Base-by-base conservation (phyloP, 148 eudicot species). In the Arctostaphylos glauca region DNA sequence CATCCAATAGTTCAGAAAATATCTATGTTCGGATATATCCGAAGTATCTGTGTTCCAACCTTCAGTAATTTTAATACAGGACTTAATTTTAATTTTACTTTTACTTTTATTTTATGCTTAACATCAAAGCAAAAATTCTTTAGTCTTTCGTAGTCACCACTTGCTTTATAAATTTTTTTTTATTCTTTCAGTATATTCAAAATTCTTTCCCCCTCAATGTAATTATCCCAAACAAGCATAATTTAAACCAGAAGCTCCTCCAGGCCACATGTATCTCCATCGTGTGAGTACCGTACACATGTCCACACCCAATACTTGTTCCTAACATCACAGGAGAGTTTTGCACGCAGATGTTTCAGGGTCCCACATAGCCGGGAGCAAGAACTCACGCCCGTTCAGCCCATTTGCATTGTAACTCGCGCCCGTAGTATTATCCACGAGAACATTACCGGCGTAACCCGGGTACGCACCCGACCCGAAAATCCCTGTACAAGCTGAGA, bases 311-410 rank as follows among this genome's bases (percentile, higher is more conserved):
- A 9, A 67, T 67, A 3, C 47, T 47, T 64, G 4, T 1, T 5
- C n/a, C 41, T 38, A 0, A 50, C 10, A 70, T 87, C 87, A 87
- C 5, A 87, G 84, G 0, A 87, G 84, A 2, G 95, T 89, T 1
- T 86, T 49, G 67, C 95, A 92, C 46, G 87, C 80, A 0, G 88
- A 89, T 0, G 81, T 86, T 4, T 74, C 68, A 0, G 92, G 95
- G 85, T 92, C 92, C 91, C 92, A 92, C 92, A 90, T 89, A 0
- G 93, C 95, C 15, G 95, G 95, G 2, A 92, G 76, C 77, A 92
- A 64, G 53, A 72, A 92, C 82, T 83, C 87, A 77, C 95, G 58
- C 15, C 95, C 93, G 44, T 87, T 88, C 2, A 83, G 87, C 38
- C 95, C 95, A 18, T 82, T 44, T 9, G 91, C 91, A 87, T 92